Base-by-base conservation (phyloP, 306 rosid species). In the Quercus agrifolia region DNA sequence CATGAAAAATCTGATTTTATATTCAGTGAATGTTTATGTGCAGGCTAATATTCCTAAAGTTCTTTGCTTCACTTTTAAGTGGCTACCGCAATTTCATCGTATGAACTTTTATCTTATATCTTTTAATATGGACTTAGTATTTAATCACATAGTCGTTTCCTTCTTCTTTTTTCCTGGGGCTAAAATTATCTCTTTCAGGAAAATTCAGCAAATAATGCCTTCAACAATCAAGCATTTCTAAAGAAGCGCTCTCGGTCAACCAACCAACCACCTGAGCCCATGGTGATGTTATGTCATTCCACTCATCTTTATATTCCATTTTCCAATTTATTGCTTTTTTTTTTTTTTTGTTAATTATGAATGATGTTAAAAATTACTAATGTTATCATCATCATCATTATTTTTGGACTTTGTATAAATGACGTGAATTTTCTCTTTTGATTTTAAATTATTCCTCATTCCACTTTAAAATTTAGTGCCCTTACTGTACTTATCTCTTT, bases 51-150 rank as follows among this genome's bases (percentile, higher is more conserved):
- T 95, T 95, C 90, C 86, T 95, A 41, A 91, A 89, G 91, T 95
- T 95, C 88, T 93, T 95, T 83, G 99, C 98, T 77, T 90, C 92
- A 52, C 87, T 95, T 85, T 76, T 95, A 87, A 95, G 98, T 78
- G 99, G 99, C 75, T 95, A 95, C 76, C 99, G 94, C 86, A 95
- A 95, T 86, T 95, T 93, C 87, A 83, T 93, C 49, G 99, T 95
- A 95, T 79, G 97, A 56, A 71, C 15, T 64, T 52, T 56, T 71
- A 77, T 86, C 76, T 78, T 35, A 74, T 79, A 78, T 49, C 74
- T 75, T 74, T 19, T 74, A 63, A 4, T 35, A 9, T 72, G 54
- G 74, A 74, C 74, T 77, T 80, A 64, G 73, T 70, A 76, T 82
- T 62, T 70, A 52, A 79, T 81, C 38, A 55, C 31, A 35, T 74